Conservation (phyloP, 345 rosid species). For the Hibiscus trionum region DNA sequence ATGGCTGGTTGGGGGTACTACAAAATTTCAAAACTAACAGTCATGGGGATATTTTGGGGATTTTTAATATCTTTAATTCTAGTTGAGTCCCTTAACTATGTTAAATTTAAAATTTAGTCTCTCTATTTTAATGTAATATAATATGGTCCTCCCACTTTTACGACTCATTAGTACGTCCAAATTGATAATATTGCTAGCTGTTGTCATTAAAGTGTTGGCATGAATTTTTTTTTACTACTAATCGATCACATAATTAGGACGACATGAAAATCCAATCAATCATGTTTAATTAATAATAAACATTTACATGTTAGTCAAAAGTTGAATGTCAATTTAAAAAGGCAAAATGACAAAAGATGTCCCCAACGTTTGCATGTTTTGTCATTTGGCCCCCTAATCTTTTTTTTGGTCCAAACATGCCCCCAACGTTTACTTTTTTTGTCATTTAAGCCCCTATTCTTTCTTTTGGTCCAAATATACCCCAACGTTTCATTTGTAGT, state of each 20-base stretch:
- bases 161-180: background rate
- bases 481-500: no score
- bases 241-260: background rate
- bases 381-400: no score
- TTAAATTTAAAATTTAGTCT: background rate
- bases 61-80: background rate
- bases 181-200: background rate
- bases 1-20: background rate
- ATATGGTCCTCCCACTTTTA: no score
- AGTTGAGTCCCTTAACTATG: background rate
- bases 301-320: background rate
- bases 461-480: no score
- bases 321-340: no score
- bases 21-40: no score
- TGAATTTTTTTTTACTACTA: background rate
- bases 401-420: no score
- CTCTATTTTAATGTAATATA: no score
- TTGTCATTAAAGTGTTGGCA: background rate
- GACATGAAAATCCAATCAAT: background rate
- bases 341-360: no score
- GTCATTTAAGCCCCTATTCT: no score
- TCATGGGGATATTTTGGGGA: conserved; percentile 9
- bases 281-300: background rate
- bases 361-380: no score
- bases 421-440: no score